Evolutionary conservation across 2,329 filamentous ascomycete genomes (phyloP).

Genomic region (Claviceps digitariae): DNA sequence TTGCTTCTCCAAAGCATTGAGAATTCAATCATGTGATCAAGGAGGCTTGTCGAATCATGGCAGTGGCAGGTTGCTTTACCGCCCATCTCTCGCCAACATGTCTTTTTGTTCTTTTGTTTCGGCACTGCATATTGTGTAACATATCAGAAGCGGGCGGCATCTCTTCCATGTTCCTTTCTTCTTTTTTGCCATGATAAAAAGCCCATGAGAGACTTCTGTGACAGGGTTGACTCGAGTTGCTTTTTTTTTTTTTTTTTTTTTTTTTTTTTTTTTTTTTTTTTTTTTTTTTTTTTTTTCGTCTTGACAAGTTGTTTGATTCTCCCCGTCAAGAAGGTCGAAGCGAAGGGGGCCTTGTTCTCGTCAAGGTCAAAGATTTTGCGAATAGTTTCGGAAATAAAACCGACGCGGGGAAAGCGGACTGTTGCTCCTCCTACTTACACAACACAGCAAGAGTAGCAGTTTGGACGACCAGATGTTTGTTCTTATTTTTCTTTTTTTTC

Average conservation of each 20-base stretch:
- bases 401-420: background rate
- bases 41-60: constrained; percentile 8
- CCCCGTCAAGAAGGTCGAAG: background rate
- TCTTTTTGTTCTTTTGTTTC: background rate
- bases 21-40: constrained; percentile 11
- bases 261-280: too few relatives aligned
- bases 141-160: background rate
- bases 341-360: background rate
- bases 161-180: background rate
- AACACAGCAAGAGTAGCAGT: background rate
- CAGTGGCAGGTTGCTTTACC: constrained; percentile 4
- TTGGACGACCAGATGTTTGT: background rate
- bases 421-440: background rate
- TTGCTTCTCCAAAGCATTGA: background rate
- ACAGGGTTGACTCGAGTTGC: background rate
- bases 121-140: background rate
- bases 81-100: constrained; percentile 2
- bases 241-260: too few relatives aligned
- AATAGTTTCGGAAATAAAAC: background rate
- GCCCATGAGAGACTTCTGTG: background rate
- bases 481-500: background rate
- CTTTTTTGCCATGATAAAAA: constrained; percentile 1
- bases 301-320: background rate
- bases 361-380: background rate
- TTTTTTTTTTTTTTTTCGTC: too few relatives aligned